Evolutionary conservation across 176 grass and related monocot species (phyloP).

Genomic region (Guadua angustifolia): DNA sequence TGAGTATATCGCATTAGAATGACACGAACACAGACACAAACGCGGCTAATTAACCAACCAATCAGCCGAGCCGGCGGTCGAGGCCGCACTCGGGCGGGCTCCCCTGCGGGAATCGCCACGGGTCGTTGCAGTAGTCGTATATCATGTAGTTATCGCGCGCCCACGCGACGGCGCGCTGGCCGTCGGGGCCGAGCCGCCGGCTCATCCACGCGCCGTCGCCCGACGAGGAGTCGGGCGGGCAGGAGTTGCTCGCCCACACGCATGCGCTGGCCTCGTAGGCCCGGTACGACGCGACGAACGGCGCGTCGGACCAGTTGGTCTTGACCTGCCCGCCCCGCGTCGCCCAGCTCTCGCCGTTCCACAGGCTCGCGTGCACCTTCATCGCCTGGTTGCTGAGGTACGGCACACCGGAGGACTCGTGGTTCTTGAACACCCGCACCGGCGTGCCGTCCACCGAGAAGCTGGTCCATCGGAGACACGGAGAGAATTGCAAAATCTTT

Average conservation of each 20-base stretch:
- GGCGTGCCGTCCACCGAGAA: conserved; percentile 53
- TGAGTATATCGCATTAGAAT: background rate
- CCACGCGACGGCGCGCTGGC: conserved; percentile 36
- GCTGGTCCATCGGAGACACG: conserved; percentile 4
- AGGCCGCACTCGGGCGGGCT: conserved; percentile 48
- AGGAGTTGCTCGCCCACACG: background rate
- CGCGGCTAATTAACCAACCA: background rate
- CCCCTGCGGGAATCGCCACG: conserved; percentile 36
- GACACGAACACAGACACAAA: background rate
- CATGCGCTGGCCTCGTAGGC: conserved; percentile 42
- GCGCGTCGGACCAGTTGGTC: conserved; percentile 48
- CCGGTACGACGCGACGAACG: conserved; percentile 53
- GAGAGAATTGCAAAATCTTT: background rate
- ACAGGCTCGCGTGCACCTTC: conserved; percentile 44
- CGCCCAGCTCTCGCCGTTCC: conserved; percentile 60
- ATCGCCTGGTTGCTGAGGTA: conserved; percentile 49
- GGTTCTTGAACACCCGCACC: conserved; percentile 49
- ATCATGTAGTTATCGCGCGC: conserved; percentile 48
- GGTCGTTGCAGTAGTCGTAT: conserved; percentile 56
- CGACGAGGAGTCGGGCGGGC: background rate
- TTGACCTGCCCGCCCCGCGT: conserved; percentile 55
- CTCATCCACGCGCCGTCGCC: conserved; percentile 36
- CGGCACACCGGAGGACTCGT: background rate
- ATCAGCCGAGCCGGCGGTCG: background rate
- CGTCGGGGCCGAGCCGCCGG: conserved; percentile 14